A percentile compares a stretch with the other conserved stretches of the same genome.
These are phyloP conservation scores for Podospora comata DNA, from an alignment of 495 filamentous ascomycete genomes.

Conservation along the genomic window DNA sequence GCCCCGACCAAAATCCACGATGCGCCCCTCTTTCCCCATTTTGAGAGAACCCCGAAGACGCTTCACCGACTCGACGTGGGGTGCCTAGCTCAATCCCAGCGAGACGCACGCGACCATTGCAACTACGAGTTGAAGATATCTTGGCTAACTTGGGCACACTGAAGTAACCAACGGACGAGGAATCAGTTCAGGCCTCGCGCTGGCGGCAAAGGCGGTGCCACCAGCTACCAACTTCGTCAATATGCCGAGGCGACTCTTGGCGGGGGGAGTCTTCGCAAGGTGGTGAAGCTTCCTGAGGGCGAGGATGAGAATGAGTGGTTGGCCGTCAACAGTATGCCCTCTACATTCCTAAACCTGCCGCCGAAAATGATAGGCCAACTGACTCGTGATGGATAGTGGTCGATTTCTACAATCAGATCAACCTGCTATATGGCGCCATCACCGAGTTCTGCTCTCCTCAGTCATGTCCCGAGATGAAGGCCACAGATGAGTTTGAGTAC, in stretches of 20 bases:
- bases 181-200: constrained; percentile 90
- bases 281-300: constrained; percentile 93
- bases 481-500: constrained; percentile 99
- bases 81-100: constrained; percentile 5
- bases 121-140: constrained; percentile 32
- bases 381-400: constrained; percentile 60
- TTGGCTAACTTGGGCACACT: constrained; percentile 29
- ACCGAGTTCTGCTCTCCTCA: constrained; percentile 98
- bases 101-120: not conserved
- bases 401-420: constrained; percentile 99
- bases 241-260: constrained; percentile 97
- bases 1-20: not conserved
- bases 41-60: not conserved
- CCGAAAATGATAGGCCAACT: constrained; percentile 6
- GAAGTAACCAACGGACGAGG: constrained; percentile 81
- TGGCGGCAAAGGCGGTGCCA: constrained; percentile 78
- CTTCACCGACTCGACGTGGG: constrained; percentile 14
- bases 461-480: constrained; percentile 98
- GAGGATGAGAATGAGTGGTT: constrained; percentile 98
- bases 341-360: not conserved
- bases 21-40: not conserved
- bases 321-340: constrained; percentile 78
- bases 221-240: constrained; percentile 91
- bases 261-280: constrained; percentile 90
- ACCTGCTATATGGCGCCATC: constrained; percentile 96